Evolutionary conservation across 164 flowering plant species (phyloP).

Genomic region (Aristolochia fimbriata): DNA sequence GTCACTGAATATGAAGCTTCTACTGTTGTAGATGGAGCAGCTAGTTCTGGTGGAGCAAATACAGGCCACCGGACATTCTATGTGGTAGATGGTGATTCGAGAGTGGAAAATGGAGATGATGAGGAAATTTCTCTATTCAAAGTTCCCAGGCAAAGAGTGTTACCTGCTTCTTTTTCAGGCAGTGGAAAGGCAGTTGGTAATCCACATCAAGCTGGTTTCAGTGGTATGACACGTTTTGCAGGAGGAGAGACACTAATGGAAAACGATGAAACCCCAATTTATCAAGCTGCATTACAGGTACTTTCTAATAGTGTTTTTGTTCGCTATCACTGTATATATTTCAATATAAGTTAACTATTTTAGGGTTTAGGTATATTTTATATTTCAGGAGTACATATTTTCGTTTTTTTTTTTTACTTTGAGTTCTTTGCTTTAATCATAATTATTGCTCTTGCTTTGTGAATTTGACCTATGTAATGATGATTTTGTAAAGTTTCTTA

Average conservation of each 20-base stretch:
- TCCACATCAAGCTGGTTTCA: constrained; percentile 27
- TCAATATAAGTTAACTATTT: neutral
- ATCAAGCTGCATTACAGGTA: constrained; percentile 87
- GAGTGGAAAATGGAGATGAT: no score
- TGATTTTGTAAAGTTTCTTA: neutral
- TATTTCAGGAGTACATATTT: neutral
- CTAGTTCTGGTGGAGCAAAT: constrained; percentile 18
- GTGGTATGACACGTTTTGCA: constrained; percentile 27
- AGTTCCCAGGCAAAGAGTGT: constrained; percentile 29
- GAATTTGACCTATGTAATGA: no score
- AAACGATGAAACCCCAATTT: constrained; percentile 68
- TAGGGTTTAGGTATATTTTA: neutral
- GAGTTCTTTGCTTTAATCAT: no score
- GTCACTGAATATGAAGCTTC: constrained; percentile 14
- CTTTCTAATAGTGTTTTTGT: neutral
- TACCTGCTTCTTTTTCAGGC: constrained; percentile 41
- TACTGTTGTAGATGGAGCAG: constrained; percentile 18
- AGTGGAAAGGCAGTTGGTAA: constrained; percentile 33
- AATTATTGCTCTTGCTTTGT: no score
- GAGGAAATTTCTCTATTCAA: constrained; percentile 28
- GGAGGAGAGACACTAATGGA: constrained; percentile 45
- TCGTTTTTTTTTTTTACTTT: neutral
- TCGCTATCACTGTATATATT: neutral
- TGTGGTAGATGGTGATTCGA: constrained; percentile 20
- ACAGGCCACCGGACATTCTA: constrained; percentile 15